phyloP scores from a whole-genome alignment of 192 early-diverging fungal genomes.

The Rhizophagus prolifer region DNA sequence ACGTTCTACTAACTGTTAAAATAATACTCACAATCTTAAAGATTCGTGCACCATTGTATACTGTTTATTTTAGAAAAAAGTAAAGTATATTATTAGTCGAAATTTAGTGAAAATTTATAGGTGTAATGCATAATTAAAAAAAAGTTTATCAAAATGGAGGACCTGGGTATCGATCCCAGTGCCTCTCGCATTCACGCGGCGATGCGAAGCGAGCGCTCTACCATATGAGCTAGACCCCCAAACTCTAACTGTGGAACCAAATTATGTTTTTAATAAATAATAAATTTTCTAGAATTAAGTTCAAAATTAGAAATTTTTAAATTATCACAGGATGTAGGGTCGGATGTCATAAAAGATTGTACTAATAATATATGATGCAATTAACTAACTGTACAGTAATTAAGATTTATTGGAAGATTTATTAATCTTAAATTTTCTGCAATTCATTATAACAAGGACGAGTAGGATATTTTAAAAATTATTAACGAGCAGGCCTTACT shows the following conservation, averaged over 20 bases:
- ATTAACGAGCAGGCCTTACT: conserved; percentile 3
- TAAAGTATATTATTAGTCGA: neutral
- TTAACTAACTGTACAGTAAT: no score
- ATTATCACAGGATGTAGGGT: no score
- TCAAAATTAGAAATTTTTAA: neutral
- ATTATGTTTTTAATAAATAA: neutral
- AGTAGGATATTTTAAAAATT: neutral
- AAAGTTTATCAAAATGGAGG: neutral
- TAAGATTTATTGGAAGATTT: neutral
- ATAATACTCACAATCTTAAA: conserved; percentile 18
- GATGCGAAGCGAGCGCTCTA: conserved; percentile 27
- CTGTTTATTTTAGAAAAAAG: neutral
- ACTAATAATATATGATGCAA: no score
- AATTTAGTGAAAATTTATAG: neutral
- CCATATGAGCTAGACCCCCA: conserved; percentile 22
- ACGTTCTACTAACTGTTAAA: neutral
- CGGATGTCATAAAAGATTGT: no score
- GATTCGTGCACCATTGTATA: conserved; percentile 28
- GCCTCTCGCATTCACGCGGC: conserved; percentile 4
- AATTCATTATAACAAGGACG: neutral
- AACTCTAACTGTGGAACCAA: neutral
- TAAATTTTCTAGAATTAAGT: neutral
- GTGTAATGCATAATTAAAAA: neutral
- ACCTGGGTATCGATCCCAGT: conserved; percentile 21
- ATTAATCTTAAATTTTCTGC: neutral